Conservation (phyloP, 1,284 basidiomycete genomes). For the Naganishia cerealis region DNA sequence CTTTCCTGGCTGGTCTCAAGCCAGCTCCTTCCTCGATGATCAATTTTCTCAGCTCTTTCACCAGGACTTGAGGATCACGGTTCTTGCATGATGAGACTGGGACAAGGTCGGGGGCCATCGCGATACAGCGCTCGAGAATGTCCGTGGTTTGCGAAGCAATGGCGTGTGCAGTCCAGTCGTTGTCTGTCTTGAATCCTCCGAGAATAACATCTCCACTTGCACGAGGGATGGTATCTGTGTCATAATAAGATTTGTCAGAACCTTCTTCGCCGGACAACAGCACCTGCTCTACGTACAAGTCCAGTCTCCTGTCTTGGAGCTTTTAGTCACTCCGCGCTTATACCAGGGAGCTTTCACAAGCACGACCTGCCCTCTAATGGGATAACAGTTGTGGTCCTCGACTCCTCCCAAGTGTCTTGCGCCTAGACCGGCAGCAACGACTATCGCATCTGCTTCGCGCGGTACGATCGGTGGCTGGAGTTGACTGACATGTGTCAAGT, state of each 20-base stretch:
- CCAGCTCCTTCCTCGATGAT: conserved; percentile 69
- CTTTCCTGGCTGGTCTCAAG: conserved; percentile 58
- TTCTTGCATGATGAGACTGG: conserved; percentile 47
- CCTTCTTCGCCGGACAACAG: neutral
- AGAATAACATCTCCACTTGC: conserved; percentile 60
- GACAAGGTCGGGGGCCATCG: conserved; percentile 66
- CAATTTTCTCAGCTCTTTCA: conserved; percentile 65
- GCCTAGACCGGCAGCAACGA: conserved; percentile 51
- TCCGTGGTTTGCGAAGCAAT: conserved; percentile 58
- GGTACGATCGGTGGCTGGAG: conserved; percentile 20
- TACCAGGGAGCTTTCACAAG: conserved; percentile 68
- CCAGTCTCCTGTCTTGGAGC: conserved; percentile 58
- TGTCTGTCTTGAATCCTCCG: conserved; percentile 63
- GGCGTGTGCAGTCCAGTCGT: conserved; percentile 62
- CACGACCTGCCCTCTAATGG: conserved; percentile 83
- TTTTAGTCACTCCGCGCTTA: conserved; percentile 62
- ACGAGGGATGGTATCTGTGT: conserved; percentile 31
- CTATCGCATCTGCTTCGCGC: conserved; percentile 19
- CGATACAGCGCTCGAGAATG: conserved; percentile 63
- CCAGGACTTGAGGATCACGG: conserved; percentile 45
- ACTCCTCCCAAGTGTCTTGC: conserved; percentile 74
- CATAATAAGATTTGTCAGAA: neutral
- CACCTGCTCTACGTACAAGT: conserved; percentile 59
- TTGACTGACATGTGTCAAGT: conserved; percentile 51
- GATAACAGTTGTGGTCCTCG: conserved; percentile 69